Evolutionary conservation across 805 yeast species (phyloP).

Genomic region (Yamadazyma akitaensis): DNA sequence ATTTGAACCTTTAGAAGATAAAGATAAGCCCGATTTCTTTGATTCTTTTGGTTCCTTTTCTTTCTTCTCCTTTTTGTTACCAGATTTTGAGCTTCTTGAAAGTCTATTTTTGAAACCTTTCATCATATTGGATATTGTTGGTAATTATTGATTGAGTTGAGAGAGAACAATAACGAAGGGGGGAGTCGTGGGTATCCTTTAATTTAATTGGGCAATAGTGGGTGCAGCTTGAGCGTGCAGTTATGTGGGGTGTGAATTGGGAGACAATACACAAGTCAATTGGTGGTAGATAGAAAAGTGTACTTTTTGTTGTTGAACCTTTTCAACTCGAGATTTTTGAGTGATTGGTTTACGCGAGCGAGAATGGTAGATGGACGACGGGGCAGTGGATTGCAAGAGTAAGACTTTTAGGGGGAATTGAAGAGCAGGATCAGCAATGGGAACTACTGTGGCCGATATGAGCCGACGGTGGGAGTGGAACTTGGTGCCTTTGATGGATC

Average conservation of each 20-base stretch:
- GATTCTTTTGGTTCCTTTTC: conserved; percentile 22
- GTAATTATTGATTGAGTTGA: not conserved
- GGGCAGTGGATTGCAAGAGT: not conserved
- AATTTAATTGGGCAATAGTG: not conserved
- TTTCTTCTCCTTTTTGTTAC: conserved; percentile 37
- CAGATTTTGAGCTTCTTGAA: conserved; percentile 32
- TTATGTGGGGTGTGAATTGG: not conserved
- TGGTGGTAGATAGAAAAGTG: not conserved
- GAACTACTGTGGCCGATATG: too few species aligned
- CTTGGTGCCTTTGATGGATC: too few species aligned
- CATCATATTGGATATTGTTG: conserved; percentile 31
- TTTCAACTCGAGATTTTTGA: conserved; percentile 1
- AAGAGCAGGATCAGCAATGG: too few species aligned
- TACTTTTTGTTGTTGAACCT: conserved; percentile 7
- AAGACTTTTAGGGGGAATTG: too few species aligned
- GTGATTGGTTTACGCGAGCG: conserved; percentile 6
- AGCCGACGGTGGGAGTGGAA: too few species aligned
- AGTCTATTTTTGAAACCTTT: conserved; percentile 47
- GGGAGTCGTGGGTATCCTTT: too few species aligned
- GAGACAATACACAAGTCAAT: not conserved
- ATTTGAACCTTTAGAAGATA: conserved; percentile 10
- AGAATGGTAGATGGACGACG: conserved; percentile 1
- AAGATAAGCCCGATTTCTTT: conserved; percentile 8
- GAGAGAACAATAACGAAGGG: not conserved
- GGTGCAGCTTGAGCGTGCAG: not conserved